Base-by-base conservation (phyloP, 345 rosid species). In the Passiflora organensis region DNA sequence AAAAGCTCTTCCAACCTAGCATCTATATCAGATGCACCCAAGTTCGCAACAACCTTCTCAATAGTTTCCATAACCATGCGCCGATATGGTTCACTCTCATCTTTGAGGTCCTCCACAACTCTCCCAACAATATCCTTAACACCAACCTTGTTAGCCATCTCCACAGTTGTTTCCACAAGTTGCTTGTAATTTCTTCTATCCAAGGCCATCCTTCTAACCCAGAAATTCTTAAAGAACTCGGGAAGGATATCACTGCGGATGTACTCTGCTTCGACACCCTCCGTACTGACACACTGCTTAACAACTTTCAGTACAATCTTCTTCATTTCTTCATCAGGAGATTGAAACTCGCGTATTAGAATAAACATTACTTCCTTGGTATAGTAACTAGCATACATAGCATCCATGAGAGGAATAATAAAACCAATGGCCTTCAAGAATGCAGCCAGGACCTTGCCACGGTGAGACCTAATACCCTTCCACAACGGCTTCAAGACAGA, bases 1-100 rank as follows among this genome's bases (percentile, higher is more conserved):
- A 94, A 78, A 22, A 94, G 86, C 77, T 94, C 99, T 60, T 94
- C 99, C 81, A 94, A 65, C 62, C 95, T 83, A 49, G 89, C 64
- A 72, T 89, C 97, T 54, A 94, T 89, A 60, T 94, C 99, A 56
- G 99, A 87, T 54, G 96, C 85, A 41, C 99, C 99, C 60, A 89
- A 65, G 80, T 94, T 94, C 38, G 93, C 67, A 55, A 87, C 88
- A 44, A 94, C 99, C 78, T 94, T 94, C 78, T 89, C 99, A 45
- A 89, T 94, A 25, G 99, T 89, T 74, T 94, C 99, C 99, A 94
- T 89, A 37, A 87, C 97, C 99, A 94, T 94, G 42, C 97, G 84
- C 45, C 97, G 69, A 43, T 85, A 89, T 0, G 80, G 90, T 63
- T 94, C 99, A 64, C 96, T 89, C 80, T 89, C 99, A 44, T 89